Conservation (phyloP, 2,329 filamentous ascomycete species). For the Cladosporium phlei region DNA sequence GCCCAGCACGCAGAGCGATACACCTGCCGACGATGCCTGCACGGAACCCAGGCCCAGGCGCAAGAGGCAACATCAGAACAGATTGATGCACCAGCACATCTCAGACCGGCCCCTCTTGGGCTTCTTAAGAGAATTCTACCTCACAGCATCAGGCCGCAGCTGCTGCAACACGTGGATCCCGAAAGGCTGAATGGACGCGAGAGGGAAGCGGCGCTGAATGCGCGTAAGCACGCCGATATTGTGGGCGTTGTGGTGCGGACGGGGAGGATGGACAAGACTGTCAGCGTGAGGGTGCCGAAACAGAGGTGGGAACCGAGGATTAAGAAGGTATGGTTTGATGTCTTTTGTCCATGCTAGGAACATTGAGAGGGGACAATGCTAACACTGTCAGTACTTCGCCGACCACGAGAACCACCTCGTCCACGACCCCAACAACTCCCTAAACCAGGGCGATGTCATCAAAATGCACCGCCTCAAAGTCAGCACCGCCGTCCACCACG, state of each 20-base stretch:
- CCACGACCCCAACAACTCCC: constrained; percentile 70
- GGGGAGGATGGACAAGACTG: constrained; percentile 71
- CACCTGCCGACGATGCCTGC: constrained; percentile 30
- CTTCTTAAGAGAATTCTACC: constrained; percentile 22
- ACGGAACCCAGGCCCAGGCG: constrained; percentile 23
- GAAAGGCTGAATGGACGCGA: constrained; percentile 23
- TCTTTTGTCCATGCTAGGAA: neutral
- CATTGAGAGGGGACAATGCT: neutral
- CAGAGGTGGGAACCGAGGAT: constrained; percentile 69
- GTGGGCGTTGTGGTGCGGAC: constrained; percentile 69
- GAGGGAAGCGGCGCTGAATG: constrained; percentile 22
- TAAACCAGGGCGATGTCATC: constrained; percentile 70
- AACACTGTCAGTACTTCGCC: constrained; percentile 55
- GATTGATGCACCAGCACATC: constrained; percentile 7
- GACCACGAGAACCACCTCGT: constrained; percentile 63
- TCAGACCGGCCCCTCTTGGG: constrained; percentile 16
- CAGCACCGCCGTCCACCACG: constrained; percentile 62
- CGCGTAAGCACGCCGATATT: constrained; percentile 25
- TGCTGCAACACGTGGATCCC: constrained; percentile 22
- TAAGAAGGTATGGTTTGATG: constrained; percentile 58
- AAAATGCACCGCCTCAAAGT: constrained; percentile 66
- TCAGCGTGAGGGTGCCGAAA: constrained; percentile 69
- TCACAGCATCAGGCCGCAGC: constrained; percentile 20
- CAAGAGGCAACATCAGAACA: constrained; percentile 7
- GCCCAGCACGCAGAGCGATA: constrained; percentile 21